Base-by-base conservation (phyloP, 192 early-diverging fungal species). In the Rhizoclosmatium globosum region DNA sequence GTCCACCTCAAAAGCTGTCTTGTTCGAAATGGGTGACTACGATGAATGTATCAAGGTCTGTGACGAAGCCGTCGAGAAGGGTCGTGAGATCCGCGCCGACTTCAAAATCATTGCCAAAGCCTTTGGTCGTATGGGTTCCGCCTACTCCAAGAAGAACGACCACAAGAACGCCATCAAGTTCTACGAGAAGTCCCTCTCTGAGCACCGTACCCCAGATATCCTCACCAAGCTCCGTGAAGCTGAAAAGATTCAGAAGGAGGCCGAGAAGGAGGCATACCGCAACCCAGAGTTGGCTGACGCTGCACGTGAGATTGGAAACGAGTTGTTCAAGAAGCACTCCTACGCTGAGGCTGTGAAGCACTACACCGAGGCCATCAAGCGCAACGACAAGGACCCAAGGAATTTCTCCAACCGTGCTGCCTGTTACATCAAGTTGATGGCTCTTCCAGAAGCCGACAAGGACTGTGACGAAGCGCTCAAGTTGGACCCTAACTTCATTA, bases 51-150 rank as follows among this genome's bases (percentile, higher is more conserved):
- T 99, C 84, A 92, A 96, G 84, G 88, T 90, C 7, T 97, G 95
- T 80, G 91, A 98, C 78, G 82, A 96, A 66, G 98, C 98, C 15
- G 89, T 98, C 71, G 97, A 98, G 15, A 87, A 87, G 73, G 97
- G 97, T 47, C 93, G 97, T 74, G 95, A 97, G 81, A 71, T 93
- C 57, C 93, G 94, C 41, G 94, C 92, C 48, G 98, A 98, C 74
- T 99, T 93, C 88, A 99, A 96, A 88, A 82, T 97, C 71, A 94
- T 99, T 83, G 95, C 95, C 71, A 99, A 95, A 87, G 96, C 96
- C 21, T 89, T 95, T 64, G 95, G 89, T 41, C 93, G 98, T 68
- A 96, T 97, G 66, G 98, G 95, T 64, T 94, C 89, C 76, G 93
- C 96, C 7, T 97, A 97, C 85, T 71, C 77, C 80, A 96, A 98